phyloP scores from a whole-genome alignment of 805 yeast species.

The Cyberlindnera xylosilytica region DNA sequence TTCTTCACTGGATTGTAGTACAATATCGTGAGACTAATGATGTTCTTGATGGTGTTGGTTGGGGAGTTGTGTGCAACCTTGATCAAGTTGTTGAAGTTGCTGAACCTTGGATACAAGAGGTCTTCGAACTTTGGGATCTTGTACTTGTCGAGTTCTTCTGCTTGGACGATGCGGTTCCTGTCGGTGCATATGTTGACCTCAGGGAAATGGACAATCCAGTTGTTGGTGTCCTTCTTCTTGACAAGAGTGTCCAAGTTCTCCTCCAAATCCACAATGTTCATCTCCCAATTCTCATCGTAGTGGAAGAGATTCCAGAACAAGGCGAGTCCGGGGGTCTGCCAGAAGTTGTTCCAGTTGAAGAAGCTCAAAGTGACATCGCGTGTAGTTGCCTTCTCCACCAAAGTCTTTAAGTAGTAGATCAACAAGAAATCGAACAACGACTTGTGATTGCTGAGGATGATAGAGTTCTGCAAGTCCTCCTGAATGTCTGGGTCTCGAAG shows the following conservation, averaged over 20 bases:
- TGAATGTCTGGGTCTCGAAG: conserved; percentile 21
- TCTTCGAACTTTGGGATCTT: conserved; percentile 59
- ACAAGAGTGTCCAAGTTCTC: conserved; percentile 27
- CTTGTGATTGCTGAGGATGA: conserved; percentile 54
- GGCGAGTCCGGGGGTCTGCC: conserved; percentile 56
- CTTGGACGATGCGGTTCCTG: conserved; percentile 45
- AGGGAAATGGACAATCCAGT: conserved; percentile 77
- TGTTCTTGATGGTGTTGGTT: conserved; percentile 10
- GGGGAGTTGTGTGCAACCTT: conserved; percentile 10
- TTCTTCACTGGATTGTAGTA: conserved; percentile 34
- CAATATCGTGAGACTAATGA: conserved; percentile 35
- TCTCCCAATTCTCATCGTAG: conserved; percentile 69
- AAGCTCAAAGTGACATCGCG: conserved; percentile 39
- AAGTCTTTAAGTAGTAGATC: conserved; percentile 35
- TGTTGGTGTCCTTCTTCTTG: conserved; percentile 36
- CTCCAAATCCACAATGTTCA: conserved; percentile 35
- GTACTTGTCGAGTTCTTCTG: conserved; percentile 49
- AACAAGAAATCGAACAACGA: conserved; percentile 66
- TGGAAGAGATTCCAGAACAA: conserved; percentile 45
- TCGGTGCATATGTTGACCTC: conserved; percentile 73
- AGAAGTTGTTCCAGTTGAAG: conserved; percentile 66
- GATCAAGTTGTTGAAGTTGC: conserved; percentile 50
- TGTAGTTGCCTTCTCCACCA: conserved; percentile 25
- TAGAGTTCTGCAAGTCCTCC: conserved; percentile 32
- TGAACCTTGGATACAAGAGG: conserved; percentile 75